Evolutionary conservation across 257 asterid species (phyloP).

Genomic region (Primulina eburnea): DNA sequence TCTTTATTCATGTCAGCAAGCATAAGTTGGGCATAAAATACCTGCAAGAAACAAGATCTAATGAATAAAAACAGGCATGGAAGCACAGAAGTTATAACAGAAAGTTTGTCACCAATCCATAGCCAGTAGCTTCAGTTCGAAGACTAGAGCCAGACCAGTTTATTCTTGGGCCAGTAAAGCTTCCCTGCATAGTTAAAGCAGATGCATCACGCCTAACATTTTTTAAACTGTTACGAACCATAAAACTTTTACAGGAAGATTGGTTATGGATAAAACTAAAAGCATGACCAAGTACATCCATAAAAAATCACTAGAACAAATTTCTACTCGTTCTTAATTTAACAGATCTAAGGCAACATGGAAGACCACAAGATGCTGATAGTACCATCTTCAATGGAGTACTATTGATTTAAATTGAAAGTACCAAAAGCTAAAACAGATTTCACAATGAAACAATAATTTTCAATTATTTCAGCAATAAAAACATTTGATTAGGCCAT

Average conservation of each 20-base stretch:
- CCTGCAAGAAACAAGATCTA: constrained; percentile 50
- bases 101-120: constrained; percentile 75
- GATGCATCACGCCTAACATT: constrained; percentile 15
- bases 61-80: constrained; percentile 22
- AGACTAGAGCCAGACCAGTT: constrained; percentile 98
- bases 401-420: not conserved
- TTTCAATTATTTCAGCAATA: not conserved
- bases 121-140: constrained; percentile 98
- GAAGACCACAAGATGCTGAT: constrained; percentile 16
- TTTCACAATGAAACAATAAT: not conserved
- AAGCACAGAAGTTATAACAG: constrained; percentile 4
- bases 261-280: not conserved
- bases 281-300: constrained; percentile 5
- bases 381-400: not conserved
- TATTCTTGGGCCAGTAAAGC: constrained; percentile 94
- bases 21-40: constrained; percentile 89
- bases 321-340: not conserved
- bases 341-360: constrained; percentile 2
- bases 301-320: not conserved
- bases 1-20: constrained; percentile 99
- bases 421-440: not conserved
- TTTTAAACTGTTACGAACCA: not conserved
- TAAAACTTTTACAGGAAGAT: constrained; percentile 12
- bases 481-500: not conserved
- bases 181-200: constrained; percentile 64